These are phyloP conservation scores for Juglanconis oblonga DNA, from an alignment of 2,329 filamentous ascomycete genomes.

Conservation along the genomic window DNA sequence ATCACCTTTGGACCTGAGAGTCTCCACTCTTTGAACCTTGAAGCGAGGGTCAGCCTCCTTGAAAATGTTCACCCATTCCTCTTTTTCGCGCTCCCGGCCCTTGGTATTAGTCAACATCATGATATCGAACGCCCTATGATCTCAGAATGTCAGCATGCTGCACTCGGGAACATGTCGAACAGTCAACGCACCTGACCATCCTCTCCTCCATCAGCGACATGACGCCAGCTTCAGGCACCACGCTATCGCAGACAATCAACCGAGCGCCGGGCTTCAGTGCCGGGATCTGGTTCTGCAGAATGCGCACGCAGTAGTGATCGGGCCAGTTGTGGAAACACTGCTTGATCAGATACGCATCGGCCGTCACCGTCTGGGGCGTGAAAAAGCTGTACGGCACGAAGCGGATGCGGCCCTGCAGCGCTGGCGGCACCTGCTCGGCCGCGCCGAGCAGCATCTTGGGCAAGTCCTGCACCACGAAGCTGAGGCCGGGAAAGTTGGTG, in stretches of 20 bases:
- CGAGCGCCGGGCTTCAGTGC: constrained; percentile 21
- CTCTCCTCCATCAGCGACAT: neutral
- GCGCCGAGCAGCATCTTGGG: neutral
- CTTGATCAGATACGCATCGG: constrained; percentile 22
- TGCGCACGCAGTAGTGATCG: constrained; percentile 20
- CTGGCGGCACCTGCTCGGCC: neutral
- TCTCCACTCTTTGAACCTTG: too few relatives aligned
- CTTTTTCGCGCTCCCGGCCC: too few relatives aligned
- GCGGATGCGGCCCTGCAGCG: neutral
- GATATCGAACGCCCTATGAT: too few relatives aligned
- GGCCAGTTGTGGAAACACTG: constrained; percentile 22
- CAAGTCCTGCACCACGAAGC: constrained; percentile 10
- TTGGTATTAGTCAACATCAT: too few relatives aligned
- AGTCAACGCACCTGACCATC: neutral
- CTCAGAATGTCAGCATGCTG: too few relatives aligned
- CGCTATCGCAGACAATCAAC: constrained; percentile 24
- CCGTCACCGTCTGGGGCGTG: constrained; percentile 3
- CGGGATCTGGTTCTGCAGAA: constrained; percentile 19
- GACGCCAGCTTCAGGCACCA: neutral
- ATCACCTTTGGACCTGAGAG: too few relatives aligned
- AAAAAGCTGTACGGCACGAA: constrained; percentile 9
- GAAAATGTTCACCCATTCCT: too few relatives aligned
- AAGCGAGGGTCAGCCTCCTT: too few relatives aligned
- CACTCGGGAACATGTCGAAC: neutral
- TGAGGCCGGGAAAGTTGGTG: neutral